Evolutionary conservation across 2,329 filamentous ascomycete genomes (phyloP).

Genomic region (Camillea tinctor): DNA sequence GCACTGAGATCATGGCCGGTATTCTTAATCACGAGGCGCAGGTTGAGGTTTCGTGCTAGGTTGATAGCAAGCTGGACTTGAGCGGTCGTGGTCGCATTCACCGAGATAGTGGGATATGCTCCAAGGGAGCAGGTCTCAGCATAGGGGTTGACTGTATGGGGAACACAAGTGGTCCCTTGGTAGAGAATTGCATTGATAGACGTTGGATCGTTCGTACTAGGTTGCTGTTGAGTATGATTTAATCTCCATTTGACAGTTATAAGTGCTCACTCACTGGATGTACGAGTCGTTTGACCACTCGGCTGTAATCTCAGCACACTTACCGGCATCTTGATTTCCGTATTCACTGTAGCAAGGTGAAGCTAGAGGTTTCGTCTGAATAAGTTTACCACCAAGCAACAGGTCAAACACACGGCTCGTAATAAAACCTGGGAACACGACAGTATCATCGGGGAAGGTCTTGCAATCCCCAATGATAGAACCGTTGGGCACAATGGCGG

Average conservation of each 20-base stretch:
- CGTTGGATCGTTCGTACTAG: slow-evolving; percentile 28
- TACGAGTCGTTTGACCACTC: slow-evolving; percentile 29
- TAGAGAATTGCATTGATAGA: slow-evolving; percentile 30
- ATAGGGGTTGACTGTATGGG: slow-evolving; percentile 25
- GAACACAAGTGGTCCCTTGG: slow-evolving; percentile 28
- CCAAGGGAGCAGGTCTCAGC: slow-evolving; percentile 25
- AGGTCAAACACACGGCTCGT: slow-evolving; percentile 27
- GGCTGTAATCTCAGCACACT: slow-evolving; percentile 25
- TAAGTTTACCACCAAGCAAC: slow-evolving; percentile 27
- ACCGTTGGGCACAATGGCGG: slow-evolving; percentile 14
- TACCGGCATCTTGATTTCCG: slow-evolving; percentile 24
- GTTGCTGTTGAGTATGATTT: neutral
- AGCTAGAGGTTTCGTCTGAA: slow-evolving; percentile 27
- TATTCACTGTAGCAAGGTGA: slow-evolving; percentile 29
- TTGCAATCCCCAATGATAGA: slow-evolving; percentile 24
- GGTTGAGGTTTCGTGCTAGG: slow-evolving; percentile 26
- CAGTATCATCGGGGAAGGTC: slow-evolving; percentile 26
- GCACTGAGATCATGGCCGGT: slow-evolving; percentile 29
- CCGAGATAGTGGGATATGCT: slow-evolving; percentile 27
- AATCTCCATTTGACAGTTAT: neutral
- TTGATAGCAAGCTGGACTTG: slow-evolving; percentile 29
- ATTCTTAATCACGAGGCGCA: slow-evolving; percentile 30
- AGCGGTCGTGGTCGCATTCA: slow-evolving; percentile 27
- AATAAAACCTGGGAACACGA: slow-evolving; percentile 24
- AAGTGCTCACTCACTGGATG: slow-evolving; percentile 22